Evolutionary conservation across 331 rosid genomes (phyloP).

Genomic region (Erythrophleum ivorense): DNA sequence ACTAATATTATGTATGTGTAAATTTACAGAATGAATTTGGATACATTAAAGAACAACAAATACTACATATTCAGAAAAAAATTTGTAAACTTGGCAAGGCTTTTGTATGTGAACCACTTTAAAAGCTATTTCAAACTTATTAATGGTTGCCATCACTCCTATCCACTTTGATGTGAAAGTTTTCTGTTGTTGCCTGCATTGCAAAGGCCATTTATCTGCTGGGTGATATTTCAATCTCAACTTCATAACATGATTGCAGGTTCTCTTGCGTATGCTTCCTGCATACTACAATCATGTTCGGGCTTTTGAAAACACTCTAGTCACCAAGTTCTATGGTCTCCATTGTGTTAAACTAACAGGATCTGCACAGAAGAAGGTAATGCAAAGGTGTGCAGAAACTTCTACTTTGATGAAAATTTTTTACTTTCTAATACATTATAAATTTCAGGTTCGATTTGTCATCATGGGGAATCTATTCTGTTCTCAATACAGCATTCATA

Average conservation of each 20-base stretch:
- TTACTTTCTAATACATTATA: conserved; percentile 26
- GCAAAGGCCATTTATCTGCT: conserved; percentile 12
- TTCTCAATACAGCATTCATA: conserved; percentile 73
- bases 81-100: neutral
- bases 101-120: conserved; percentile 24
- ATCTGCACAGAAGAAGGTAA: conserved; percentile 88
- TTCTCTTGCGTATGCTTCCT: conserved; percentile 88
- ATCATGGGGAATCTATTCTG: conserved; percentile 97
- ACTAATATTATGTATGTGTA: conserved; percentile 5
- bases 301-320: conserved; percentile 85
- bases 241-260: conserved; percentile 59
- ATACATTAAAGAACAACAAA: conserved; percentile 2
- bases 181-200: neutral
- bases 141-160: conserved; percentile 8
- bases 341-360: conserved; percentile 93
- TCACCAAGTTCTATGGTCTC: conserved; percentile 90
- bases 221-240: conserved; percentile 40
- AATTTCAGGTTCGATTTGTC: conserved; percentile 89
- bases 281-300: conserved; percentile 92
- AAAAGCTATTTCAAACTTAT: neutral
- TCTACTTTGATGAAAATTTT: neutral
- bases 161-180: neutral
- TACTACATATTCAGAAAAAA: neutral
- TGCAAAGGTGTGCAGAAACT: conserved; percentile 23
- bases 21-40: neutral